Evolutionary conservation across 352 stramenopile species (phyloP).

Genomic region (Thalassiosira livingstoniorum): DNA sequence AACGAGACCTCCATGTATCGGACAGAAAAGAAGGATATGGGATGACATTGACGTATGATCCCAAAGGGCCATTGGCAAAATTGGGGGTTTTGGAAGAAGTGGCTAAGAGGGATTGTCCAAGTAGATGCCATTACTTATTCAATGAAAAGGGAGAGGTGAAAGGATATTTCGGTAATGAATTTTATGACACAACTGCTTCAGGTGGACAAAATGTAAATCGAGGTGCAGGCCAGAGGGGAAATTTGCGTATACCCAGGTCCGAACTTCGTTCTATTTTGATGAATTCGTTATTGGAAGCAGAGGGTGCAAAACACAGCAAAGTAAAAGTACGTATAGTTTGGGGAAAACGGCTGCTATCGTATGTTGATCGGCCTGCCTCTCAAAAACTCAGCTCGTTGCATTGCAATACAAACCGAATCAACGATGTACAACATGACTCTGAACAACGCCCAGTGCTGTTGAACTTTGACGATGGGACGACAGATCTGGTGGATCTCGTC

Average conservation of each 20-base stretch:
- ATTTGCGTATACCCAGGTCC: slow-evolving; percentile 80
- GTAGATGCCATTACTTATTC: slow-evolving; percentile 81
- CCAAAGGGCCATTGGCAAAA: slow-evolving; percentile 69
- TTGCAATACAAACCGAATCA: neutral
- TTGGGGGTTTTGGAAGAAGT: slow-evolving; percentile 79
- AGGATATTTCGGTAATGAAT: slow-evolving; percentile 86
- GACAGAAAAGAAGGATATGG: slow-evolving; percentile 81
- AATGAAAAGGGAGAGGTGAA: slow-evolving; percentile 55
- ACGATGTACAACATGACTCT: slow-evolving; percentile 1
- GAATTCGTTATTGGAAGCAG: slow-evolving; percentile 48
- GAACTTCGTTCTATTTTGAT: slow-evolving; percentile 72
- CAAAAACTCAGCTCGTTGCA: slow-evolving; percentile 41
- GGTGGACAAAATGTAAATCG: slow-evolving; percentile 8
- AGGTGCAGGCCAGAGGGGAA: slow-evolving; percentile 79
- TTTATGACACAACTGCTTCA: slow-evolving; percentile 40
- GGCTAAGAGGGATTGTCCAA: slow-evolving; percentile 75
- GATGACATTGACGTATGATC: slow-evolving; percentile 84
- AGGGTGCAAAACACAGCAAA: slow-evolving; percentile 20
- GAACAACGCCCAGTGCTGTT: slow-evolving; percentile 46
- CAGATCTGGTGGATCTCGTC: slow-evolving; percentile 72
- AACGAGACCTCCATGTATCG: slow-evolving; percentile 48
- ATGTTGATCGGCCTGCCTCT: slow-evolving; percentile 51
- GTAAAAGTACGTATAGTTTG: slow-evolving; percentile 30
- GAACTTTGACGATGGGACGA: slow-evolving; percentile 67
- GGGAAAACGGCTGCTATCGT: slow-evolving; percentile 53